Evolutionary conservation across 1,139 yeast species (phyloP).

Genomic region (Groenewaldozyma auringiensis): DNA sequence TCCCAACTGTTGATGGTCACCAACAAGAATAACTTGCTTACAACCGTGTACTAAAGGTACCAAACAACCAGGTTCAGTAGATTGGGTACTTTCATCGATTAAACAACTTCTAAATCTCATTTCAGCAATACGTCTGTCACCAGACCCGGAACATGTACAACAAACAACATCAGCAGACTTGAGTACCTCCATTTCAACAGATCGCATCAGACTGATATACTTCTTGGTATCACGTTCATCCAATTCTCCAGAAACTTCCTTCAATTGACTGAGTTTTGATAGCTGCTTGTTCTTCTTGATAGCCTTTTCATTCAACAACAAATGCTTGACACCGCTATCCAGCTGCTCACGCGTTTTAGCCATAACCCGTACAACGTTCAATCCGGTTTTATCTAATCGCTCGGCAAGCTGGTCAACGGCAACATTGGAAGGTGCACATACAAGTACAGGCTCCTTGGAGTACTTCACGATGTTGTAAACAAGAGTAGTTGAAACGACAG

Average conservation of each 20-base stretch:
- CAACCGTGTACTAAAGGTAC: conserved; percentile 88
- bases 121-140: conserved; percentile 53
- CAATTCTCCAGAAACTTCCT: conserved; percentile 65
- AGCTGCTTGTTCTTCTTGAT: conserved; percentile 47
- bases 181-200: conserved; percentile 46
- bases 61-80: conserved; percentile 85
- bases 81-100: conserved; percentile 91
- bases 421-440: conserved; percentile 93
- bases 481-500: conserved; percentile 88
- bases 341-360: conserved; percentile 62
- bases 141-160: conserved; percentile 91
- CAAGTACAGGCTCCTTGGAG: conserved; percentile 56
- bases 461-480: conserved; percentile 64
- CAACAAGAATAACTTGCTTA: conserved; percentile 80
- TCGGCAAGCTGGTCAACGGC: conserved; percentile 89
- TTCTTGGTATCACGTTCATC: conserved; percentile 45
- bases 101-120: conserved; percentile 65
- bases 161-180: conserved; percentile 72
- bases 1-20: conserved; percentile 93
- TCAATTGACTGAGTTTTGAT: conserved; percentile 49
- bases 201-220: conserved; percentile 38
- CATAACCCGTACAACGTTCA: conserved; percentile 66
- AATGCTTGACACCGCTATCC: conserved; percentile 20
- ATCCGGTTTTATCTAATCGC: conserved; percentile 57
- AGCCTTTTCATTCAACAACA: conserved; percentile 35